phyloP scores from a whole-genome alignment of 179 eudicot genomes.

The Pouteria campechiana region DNA sequence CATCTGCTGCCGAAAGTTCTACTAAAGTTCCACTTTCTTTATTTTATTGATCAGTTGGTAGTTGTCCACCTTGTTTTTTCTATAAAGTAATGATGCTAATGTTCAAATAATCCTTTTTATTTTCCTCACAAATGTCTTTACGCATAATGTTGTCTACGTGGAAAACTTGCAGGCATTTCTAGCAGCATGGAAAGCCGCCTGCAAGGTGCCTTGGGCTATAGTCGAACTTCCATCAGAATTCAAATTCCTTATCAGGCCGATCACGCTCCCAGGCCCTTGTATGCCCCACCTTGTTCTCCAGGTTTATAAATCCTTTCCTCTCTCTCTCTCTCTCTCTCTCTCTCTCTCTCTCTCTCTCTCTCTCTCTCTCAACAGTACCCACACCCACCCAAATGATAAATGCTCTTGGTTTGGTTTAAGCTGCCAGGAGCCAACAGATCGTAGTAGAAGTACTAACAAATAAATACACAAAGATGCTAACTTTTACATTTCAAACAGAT shows the following conservation, averaged over 20 bases:
- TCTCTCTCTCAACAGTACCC: background rate
- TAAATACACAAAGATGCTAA: background rate
- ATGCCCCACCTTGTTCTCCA: conserved; percentile 53
- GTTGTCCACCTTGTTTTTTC: no score
- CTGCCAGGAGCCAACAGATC: no score
- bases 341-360: background rate
- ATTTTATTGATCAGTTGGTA: no score
- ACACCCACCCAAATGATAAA: no score
- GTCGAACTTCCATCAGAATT: conserved; percentile 41
- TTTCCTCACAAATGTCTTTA: background rate
- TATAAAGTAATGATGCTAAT: no score
- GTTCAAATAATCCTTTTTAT: no score
- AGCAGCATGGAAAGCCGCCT: conserved; percentile 69
- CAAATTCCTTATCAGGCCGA: conserved; percentile 46
- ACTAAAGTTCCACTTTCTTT: no score
- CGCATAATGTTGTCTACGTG: no score
- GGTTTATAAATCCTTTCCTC: conserved; percentile 16
- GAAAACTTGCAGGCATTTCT: conserved; percentile 36
- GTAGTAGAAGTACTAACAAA: background rate
- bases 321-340: background rate
- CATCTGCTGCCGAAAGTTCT: no score
- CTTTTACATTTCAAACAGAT: conserved; percentile 22
- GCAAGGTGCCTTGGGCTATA: conserved; percentile 39
- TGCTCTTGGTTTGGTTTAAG: background rate
- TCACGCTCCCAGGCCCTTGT: conserved; percentile 76